A percentile compares a stretch with the other conserved stretches of the same genome.
phyloP scores from a whole-genome alignment of 495 filamentous ascomycete genomes.

The Xylaria nigripes region DNA sequence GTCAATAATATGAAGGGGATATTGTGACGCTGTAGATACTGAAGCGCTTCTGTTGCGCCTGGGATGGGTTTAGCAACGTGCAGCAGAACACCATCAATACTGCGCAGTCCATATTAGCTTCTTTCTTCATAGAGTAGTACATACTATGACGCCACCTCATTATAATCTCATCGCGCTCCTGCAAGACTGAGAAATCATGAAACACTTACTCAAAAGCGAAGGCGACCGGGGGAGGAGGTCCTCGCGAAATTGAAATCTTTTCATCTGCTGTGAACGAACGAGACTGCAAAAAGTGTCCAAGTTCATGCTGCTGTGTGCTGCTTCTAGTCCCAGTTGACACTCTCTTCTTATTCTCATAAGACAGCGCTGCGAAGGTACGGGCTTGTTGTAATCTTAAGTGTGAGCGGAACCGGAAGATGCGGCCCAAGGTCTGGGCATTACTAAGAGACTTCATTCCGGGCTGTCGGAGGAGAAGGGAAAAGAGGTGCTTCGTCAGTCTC shows the following conservation, averaged over 20 bases:
- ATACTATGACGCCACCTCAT: neutral
- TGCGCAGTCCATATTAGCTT: conserved; percentile 27
- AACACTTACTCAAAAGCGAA: conserved; percentile 75
- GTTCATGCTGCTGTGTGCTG: neutral
- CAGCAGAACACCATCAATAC: conserved; percentile 95
- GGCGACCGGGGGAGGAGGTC: conserved; percentile 46
- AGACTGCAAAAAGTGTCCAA: neutral
- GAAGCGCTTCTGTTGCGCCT: conserved; percentile 68
- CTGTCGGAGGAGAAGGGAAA: neutral
- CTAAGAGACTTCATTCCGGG: conserved; percentile 15
- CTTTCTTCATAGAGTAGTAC: neutral
- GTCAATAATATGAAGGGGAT: conserved; percentile 84
- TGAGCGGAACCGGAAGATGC: conserved; percentile 14
- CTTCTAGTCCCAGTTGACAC: neutral
- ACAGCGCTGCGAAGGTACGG: neutral
- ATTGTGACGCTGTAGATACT: conserved; percentile 56
- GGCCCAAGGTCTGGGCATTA: neutral
- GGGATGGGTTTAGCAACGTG: conserved; percentile 72
- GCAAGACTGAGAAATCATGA: neutral
- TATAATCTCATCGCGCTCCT: neutral
- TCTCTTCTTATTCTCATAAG: neutral
- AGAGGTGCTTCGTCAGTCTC: neutral
- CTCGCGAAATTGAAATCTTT: neutral
- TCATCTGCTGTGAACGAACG: conserved; percentile 5
- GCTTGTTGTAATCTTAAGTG: neutral